phyloP scores from a whole-genome alignment of 257 asterid genomes.

The Solanum chaucha region DNA sequence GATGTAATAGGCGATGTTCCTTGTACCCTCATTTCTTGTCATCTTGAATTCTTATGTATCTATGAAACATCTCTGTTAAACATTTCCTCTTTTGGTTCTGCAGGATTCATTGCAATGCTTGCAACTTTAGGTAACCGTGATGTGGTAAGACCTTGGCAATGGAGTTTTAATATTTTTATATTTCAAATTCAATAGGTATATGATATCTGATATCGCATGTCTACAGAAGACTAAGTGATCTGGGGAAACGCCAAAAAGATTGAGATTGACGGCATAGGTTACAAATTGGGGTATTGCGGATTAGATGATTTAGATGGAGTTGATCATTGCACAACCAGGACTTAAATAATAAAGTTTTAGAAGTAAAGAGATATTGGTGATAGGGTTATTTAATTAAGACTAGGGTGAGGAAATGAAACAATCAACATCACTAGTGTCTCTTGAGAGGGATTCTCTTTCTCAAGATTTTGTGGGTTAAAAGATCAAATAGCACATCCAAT shows the following conservation, averaged over 20 bases:
- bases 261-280: background rate
- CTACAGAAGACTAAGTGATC: background rate
- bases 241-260: background rate
- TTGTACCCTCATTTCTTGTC: background rate
- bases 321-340: background rate
- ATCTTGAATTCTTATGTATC: background rate
- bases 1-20: background rate
- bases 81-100: slow-evolving; percentile 3
- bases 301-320: background rate
- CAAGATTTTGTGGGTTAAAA: background rate
- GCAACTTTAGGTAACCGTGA: slow-evolving; percentile 94
- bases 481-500: background rate
- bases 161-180: background rate
- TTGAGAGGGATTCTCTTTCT: background rate
- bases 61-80: background rate
- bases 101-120: slow-evolving; percentile 94
- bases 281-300: background rate
- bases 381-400: background rate
- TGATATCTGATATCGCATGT: background rate
- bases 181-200: background rate
- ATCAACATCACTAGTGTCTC: background rate
- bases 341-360: background rate
- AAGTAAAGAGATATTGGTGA: background rate
- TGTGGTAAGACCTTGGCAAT: slow-evolving; percentile 48
- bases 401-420: background rate